Percentiles rank a stretch among this genome's conserved stretches.
These are phyloP conservation scores for Cyclostephanos tholiformis DNA, from an alignment of 108 stramenopile species.

Conservation along the genomic window DNA sequence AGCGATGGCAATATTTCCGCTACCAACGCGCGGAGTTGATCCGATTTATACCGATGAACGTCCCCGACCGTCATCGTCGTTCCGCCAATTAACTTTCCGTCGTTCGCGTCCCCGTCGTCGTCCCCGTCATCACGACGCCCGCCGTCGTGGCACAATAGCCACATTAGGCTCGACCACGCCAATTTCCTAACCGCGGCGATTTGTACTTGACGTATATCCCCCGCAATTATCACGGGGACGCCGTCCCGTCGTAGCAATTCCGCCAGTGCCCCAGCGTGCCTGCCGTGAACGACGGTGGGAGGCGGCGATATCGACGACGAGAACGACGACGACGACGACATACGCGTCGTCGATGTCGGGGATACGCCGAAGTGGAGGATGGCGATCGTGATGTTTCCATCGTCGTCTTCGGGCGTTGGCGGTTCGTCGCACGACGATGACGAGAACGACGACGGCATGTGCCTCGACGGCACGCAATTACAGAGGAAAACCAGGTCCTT, in stretches of 20 bases:
- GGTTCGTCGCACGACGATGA: neutral
- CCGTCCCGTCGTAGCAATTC: slow-evolving; percentile 46
- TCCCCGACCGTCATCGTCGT: slow-evolving; percentile 50
- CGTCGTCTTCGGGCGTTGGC: too few relatives aligned
- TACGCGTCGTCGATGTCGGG: too few relatives aligned
- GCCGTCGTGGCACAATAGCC: slow-evolving; percentile 61
- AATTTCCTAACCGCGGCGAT: slow-evolving; percentile 53
- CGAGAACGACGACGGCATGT: slow-evolving; percentile 19
- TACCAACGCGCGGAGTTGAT: slow-evolving; percentile 50
- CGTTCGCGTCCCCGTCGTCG: too few relatives aligned
- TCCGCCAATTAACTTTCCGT: neutral
- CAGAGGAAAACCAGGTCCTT: slow-evolving; percentile 68
- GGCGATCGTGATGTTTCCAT: slow-evolving; percentile 30
- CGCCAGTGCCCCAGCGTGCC: slow-evolving; percentile 47
- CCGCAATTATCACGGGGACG: slow-evolving; percentile 39
- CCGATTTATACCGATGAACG: slow-evolving; percentile 46
- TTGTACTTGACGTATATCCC: slow-evolving; percentile 27
- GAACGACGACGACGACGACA: neutral
- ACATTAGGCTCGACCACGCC: slow-evolving; percentile 67
- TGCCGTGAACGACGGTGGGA: slow-evolving; percentile 66
- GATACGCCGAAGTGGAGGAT: slow-evolving; percentile 42
- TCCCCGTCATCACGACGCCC: neutral
- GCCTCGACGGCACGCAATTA: slow-evolving; percentile 56
- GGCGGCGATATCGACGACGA: slow-evolving; percentile 25
- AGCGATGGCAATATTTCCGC: slow-evolving; percentile 60